phyloP scores from a whole-genome alignment of 371 early-diverging fungal species.

The Gilbertella persicaria region DNA sequence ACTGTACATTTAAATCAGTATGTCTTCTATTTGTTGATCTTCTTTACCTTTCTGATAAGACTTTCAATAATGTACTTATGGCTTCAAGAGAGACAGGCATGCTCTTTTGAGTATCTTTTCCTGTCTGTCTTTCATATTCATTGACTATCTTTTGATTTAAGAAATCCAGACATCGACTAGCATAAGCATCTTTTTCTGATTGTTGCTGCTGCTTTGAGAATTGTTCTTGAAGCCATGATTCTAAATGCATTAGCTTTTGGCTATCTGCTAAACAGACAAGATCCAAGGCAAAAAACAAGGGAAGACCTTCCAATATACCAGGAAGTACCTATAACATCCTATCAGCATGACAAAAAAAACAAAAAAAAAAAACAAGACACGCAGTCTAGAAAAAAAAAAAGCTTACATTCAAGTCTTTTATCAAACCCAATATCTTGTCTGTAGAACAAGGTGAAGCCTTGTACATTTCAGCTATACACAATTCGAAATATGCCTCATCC shows the following conservation, averaged over 20 bases:
- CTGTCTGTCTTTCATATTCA: slow-evolving; percentile 21
- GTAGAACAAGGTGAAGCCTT: slow-evolving; percentile 66
- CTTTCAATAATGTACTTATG: slow-evolving; percentile 65
- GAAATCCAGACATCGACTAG: slow-evolving; percentile 74
- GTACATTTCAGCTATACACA: slow-evolving; percentile 73
- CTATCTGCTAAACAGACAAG: slow-evolving; percentile 79
- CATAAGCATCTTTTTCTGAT: slow-evolving; percentile 66
- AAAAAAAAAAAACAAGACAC: too few relatives aligned
- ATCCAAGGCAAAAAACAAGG: slow-evolving; percentile 74
- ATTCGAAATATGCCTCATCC: slow-evolving; percentile 11
- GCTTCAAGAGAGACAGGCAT: slow-evolving; percentile 68
- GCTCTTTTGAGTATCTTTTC: slow-evolving; percentile 8
- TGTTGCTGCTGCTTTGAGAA: slow-evolving; percentile 26
- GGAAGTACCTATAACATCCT: slow-evolving; percentile 56
- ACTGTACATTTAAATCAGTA: slow-evolving; percentile 31
- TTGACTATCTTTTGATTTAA: slow-evolving; percentile 64
- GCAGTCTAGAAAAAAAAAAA: neutral
- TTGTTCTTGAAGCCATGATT: slow-evolving; percentile 82
- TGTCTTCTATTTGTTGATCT: neutral
- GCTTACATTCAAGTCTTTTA: slow-evolving; percentile 76
- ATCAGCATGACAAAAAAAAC: too few relatives aligned
- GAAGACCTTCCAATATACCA: slow-evolving; percentile 70
- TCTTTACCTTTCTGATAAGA: slow-evolving; percentile 23
- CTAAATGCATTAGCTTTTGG: slow-evolving; percentile 75
- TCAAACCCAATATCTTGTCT: slow-evolving; percentile 76